Evolutionary conservation across 1,284 basidiomycete genomes (phyloP).

Genomic region (Moesziomyces sp.): DNA sequence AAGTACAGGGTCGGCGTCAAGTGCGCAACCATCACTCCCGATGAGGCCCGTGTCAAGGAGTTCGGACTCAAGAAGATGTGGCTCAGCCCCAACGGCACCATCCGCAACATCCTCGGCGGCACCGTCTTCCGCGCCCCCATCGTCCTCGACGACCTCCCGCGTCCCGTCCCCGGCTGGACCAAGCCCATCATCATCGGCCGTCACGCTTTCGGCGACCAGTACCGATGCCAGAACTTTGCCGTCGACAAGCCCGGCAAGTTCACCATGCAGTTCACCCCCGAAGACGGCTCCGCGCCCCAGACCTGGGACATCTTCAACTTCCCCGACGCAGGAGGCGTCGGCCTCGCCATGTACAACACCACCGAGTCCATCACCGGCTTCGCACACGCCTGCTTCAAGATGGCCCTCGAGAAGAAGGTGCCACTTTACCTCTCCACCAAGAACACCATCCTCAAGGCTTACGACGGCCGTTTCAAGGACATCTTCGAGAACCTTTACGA

Average conservation of each 20-base stretch:
- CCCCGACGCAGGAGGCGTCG: constrained; percentile 62
- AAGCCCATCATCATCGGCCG: constrained; percentile 97
- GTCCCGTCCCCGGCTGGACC: constrained; percentile 88
- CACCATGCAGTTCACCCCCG: constrained; percentile 60
- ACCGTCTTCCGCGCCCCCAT: constrained; percentile 99
- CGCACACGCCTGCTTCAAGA: constrained; percentile 97
- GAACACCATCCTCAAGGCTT: constrained; percentile 68
- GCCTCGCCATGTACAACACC: constrained; percentile 70
- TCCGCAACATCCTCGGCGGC: constrained; percentile 95
- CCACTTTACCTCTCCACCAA: constrained; percentile 72
- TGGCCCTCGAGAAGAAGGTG: constrained; percentile 95
- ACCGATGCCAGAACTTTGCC: constrained; percentile 66
- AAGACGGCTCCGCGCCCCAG: constrained; percentile 52
- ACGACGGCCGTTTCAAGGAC: constrained; percentile 96
- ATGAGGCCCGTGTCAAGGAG: constrained; percentile 86
- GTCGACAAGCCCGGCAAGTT: constrained; percentile 63
- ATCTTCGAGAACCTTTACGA: constrained; percentile 97
- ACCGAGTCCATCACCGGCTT: constrained; percentile 86
- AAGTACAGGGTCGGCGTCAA: constrained; percentile 68
- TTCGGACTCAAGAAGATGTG: constrained; percentile 94
- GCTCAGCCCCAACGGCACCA: constrained; percentile 65
- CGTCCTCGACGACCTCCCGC: constrained; percentile 87
- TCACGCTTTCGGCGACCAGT: constrained; percentile 95
- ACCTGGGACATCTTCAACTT: constrained; percentile 62
- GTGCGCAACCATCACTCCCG: constrained; percentile 98